These are phyloP conservation scores for Phytopythium delawarense DNA, from an alignment of 352 stramenopile genomes.

Conservation along the genomic window DNA sequence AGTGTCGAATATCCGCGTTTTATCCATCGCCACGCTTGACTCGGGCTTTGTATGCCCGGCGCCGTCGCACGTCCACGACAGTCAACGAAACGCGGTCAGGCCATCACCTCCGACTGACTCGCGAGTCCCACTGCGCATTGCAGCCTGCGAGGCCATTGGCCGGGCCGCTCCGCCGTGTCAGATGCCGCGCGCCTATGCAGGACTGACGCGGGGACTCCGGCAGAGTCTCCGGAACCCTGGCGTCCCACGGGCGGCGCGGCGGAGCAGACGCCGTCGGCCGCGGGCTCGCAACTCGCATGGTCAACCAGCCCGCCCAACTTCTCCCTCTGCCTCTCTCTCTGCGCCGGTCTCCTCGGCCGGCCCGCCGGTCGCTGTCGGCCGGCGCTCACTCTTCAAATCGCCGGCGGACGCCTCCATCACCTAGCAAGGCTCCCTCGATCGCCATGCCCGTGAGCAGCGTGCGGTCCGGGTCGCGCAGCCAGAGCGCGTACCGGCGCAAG, in stretches of 20 bases:
- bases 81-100: background rate
- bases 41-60: background rate
- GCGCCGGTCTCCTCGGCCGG: background rate
- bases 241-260: background rate
- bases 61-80: background rate
- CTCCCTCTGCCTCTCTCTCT: background rate
- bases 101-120: background rate
- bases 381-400: conserved; percentile 6
- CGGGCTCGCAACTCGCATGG: background rate
- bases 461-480: background rate
- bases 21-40: background rate
- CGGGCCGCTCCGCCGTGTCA: too few species aligned
- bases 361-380: background rate
- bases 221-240: too few species aligned
- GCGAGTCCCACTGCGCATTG: too few species aligned
- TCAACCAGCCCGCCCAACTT: background rate
- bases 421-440: background rate
- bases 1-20: background rate
- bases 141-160: too few species aligned
- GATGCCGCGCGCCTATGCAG: background rate
- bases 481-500: conserved; percentile 14
- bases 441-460: background rate
- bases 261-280: background rate
- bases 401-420: background rate
- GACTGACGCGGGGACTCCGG: background rate